Percentiles rank a stretch among this genome's conserved stretches.
Conservation (phyloP, 1,284 basidiomycete genomes). For the Xerocomus nothofagi region DNA sequence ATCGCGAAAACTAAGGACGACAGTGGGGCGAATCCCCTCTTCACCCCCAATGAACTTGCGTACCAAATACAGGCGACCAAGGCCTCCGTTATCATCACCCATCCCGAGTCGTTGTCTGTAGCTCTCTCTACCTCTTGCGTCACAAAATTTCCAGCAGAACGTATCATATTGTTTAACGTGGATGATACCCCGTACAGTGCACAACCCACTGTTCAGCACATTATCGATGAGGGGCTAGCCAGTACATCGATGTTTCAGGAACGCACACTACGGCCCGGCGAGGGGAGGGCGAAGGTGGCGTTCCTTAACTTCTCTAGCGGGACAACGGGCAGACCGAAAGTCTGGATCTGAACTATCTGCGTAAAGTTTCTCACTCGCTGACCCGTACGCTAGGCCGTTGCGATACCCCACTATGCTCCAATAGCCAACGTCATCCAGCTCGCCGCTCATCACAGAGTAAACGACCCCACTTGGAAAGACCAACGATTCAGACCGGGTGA, state of each 20-base stretch:
- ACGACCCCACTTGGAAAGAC: slow-evolving; percentile 34
- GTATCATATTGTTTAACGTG: slow-evolving; percentile 54
- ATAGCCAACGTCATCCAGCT: slow-evolving; percentile 69
- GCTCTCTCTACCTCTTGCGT: slow-evolving; percentile 48
- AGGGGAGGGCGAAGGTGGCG: slow-evolving; percentile 67
- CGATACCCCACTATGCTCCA: slow-evolving; percentile 65
- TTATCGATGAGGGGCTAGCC: slow-evolving; percentile 55
- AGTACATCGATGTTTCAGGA: slow-evolving; percentile 47
- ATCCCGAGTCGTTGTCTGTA: slow-evolving; percentile 44
- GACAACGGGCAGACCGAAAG: slow-evolving; percentile 83
- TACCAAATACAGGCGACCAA: slow-evolving; percentile 48
- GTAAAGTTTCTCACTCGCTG: not conserved
- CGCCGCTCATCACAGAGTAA: slow-evolving; percentile 50
- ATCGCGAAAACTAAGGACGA: slow-evolving; percentile 9
- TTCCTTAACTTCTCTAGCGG: slow-evolving; percentile 80
- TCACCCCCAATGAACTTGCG: slow-evolving; percentile 52
- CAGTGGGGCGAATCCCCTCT: slow-evolving; percentile 59
- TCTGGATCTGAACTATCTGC: slow-evolving; percentile 20
- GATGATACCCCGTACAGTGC: slow-evolving; percentile 16
- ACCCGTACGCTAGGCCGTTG: slow-evolving; percentile 52
- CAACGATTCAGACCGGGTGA: slow-evolving; percentile 45
- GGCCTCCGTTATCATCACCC: slow-evolving; percentile 46
- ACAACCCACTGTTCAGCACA: slow-evolving; percentile 47
- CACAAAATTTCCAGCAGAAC: slow-evolving; percentile 53
- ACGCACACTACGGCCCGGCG: slow-evolving; percentile 54